A percentile compares a stretch with the other conserved stretches of the same genome.
Evolutionary conservation across 2,329 filamentous ascomycete species (phyloP).

Genomic region (Ascochyta rabiei): DNA sequence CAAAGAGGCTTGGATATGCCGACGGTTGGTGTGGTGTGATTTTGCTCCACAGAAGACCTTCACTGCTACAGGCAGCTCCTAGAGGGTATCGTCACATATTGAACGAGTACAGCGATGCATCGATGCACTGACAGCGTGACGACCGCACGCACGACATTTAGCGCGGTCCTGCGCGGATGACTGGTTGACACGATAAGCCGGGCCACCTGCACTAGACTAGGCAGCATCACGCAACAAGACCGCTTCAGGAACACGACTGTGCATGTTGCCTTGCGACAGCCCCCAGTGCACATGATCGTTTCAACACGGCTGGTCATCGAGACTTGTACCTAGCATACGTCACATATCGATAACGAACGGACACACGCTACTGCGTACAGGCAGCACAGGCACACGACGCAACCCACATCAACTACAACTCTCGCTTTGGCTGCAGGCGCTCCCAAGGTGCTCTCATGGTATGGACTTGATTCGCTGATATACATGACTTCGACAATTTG

Average conservation of each 20-base stretch:
- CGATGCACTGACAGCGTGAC: conserved; percentile 36
- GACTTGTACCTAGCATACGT: conserved; percentile 15
- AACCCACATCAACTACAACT: neutral
- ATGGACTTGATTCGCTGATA: conserved; percentile 24
- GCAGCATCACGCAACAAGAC: conserved; percentile 22
- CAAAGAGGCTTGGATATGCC: conserved; percentile 18
- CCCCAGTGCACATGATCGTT: neutral
- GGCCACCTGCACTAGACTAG: conserved; percentile 12
- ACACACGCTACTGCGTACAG: neutral
- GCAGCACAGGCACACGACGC: neutral
- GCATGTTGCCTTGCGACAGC: neutral
- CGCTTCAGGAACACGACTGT: conserved; percentile 4
- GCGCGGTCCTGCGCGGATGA: conserved; percentile 8
- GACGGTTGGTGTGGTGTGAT: neutral
- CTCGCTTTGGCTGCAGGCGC: neutral
- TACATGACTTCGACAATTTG: conserved; percentile 17
- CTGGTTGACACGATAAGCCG: conserved; percentile 4
- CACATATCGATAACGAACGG: conserved; percentile 27
- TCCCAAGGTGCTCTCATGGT: conserved; percentile 9
- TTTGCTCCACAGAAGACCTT: conserved; percentile 15
- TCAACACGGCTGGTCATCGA: conserved; percentile 2
- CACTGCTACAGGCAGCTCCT: conserved; percentile 42
- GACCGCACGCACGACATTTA: conserved; percentile 26
- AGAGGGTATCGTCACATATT: conserved; percentile 39
- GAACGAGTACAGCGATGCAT: conserved; percentile 34